A percentile compares a stretch with the other conserved stretches of the same genome.
phyloP scores from a whole-genome alignment of 169 alveolate species.

The Plasmodium sp. region DNA sequence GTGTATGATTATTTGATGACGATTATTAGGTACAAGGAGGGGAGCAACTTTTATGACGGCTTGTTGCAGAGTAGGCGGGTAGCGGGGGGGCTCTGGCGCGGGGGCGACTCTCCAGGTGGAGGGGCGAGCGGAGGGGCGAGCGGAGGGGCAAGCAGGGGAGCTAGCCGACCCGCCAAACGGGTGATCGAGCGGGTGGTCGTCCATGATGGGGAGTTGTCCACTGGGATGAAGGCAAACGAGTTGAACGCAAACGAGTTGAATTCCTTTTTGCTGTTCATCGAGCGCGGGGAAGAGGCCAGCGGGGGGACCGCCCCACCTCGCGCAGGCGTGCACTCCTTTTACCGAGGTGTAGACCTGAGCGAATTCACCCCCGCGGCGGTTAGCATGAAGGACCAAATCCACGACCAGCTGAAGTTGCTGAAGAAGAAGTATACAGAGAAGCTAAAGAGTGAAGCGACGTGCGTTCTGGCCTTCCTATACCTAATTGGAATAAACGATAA shows the following conservation, averaged over 20 bases:
- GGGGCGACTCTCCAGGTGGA: not conserved
- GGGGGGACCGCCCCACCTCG: not conserved
- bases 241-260: not conserved
- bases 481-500: slow-evolving; percentile 85
- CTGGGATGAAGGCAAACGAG: not conserved
- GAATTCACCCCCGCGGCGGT: slow-evolving; percentile 52
- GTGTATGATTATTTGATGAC: slow-evolving; percentile 24
- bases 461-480: slow-evolving; percentile 86
- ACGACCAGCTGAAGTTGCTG: slow-evolving; percentile 60
- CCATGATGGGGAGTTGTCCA: not conserved
- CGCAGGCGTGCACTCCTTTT: not conserved
- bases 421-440: slow-evolving; percentile 21
- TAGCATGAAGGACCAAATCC: slow-evolving; percentile 14
- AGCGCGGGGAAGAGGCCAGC: not conserved
- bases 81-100: not conserved
- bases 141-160: not conserved
- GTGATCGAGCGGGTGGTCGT: not conserved
- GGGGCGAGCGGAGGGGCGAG: not conserved
- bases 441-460: slow-evolving; percentile 55
- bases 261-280: not conserved
- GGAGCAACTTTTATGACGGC: slow-evolving; percentile 22
- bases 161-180: not conserved
- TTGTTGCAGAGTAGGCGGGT: not conserved
- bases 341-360: not conserved
- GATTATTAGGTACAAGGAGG: slow-evolving; percentile 27